These are phyloP conservation scores for Tilletiaria anomala DNA, from an alignment of 1,284 basidiomycete species.

Conservation along the genomic window DNA sequence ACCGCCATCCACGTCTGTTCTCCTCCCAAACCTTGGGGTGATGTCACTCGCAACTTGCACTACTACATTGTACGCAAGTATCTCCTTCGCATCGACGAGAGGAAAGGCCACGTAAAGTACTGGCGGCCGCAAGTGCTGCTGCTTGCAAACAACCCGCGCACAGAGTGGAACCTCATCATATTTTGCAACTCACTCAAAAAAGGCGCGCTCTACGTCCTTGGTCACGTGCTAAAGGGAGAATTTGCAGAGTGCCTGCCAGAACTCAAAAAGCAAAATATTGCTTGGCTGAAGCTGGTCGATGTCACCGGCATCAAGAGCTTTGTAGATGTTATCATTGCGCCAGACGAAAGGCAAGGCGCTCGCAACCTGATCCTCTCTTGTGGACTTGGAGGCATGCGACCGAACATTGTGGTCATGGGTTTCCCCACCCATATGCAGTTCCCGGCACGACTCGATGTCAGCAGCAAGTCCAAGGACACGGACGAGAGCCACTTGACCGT, in stretches of 20 bases:
- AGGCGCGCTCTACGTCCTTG: slow-evolving; percentile 35
- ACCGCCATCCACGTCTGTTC: slow-evolving; percentile 33
- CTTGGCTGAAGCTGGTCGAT: slow-evolving; percentile 39
- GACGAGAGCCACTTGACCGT: slow-evolving; percentile 30
- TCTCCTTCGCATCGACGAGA: slow-evolving; percentile 34
- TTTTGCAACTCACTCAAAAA: slow-evolving; percentile 40
- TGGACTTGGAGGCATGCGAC: slow-evolving; percentile 38
- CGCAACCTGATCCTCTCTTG: slow-evolving; percentile 32
- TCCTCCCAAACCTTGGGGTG: slow-evolving; percentile 38
- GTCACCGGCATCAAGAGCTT: slow-evolving; percentile 35
- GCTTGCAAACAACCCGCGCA: slow-evolving; percentile 34
- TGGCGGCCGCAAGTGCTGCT: slow-evolving; percentile 38
- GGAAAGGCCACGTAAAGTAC: slow-evolving; percentile 39
- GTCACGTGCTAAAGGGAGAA: slow-evolving; percentile 37
- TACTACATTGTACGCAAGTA: slow-evolving; percentile 39
- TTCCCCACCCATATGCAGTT: slow-evolving; percentile 29
- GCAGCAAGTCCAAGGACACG: slow-evolving; percentile 4
- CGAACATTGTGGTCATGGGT: slow-evolving; percentile 37
- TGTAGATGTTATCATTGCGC: slow-evolving; percentile 36
- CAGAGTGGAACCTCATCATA: slow-evolving; percentile 39
- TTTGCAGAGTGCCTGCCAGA: slow-evolving; percentile 34
- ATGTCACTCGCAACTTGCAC: slow-evolving; percentile 36
- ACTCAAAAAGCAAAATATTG: slow-evolving; percentile 31
- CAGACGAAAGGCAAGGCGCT: slow-evolving; percentile 33
- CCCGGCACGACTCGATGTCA: not conserved